These are phyloP conservation scores for Pleodorina starrii DNA, from an alignment of 139 green algal genomes.

Conservation along the genomic window DNA sequence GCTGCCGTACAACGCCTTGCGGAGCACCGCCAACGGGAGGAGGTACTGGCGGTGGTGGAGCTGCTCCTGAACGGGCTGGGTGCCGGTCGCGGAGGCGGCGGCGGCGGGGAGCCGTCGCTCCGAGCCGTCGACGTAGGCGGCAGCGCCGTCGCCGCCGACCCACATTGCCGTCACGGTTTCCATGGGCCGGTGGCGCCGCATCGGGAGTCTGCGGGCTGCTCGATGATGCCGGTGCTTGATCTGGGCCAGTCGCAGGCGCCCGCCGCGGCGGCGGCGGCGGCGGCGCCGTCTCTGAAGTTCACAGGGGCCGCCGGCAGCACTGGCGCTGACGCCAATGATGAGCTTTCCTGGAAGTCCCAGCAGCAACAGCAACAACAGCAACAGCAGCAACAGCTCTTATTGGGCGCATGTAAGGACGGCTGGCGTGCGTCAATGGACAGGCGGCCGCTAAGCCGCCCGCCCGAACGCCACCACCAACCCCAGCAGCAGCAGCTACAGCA, in stretches of 20 bases:
- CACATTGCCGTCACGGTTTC: neutral
- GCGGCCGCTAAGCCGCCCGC: neutral
- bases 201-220: neutral
- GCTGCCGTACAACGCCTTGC: neutral
- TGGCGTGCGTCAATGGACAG: no score
- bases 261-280: neutral
- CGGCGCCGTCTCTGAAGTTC: neutral
- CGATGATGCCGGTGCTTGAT: neutral
- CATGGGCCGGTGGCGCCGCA: neutral
- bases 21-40: neutral
- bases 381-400: neutral
- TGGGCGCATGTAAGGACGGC: no score
- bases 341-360: neutral
- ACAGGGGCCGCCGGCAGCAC: no score
- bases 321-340: no score
- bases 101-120: no score
- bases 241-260: neutral
- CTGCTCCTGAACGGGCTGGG: neutral
- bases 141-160: no score
- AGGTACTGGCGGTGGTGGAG: neutral
- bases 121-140: no score
- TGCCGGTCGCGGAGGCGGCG: neutral
- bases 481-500: neutral
- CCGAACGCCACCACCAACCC: neutral
- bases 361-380: conserved; percentile 6